phyloP scores from a whole-genome alignment of 208 protist genomes.

The Leptomonas seymouri region DNA sequence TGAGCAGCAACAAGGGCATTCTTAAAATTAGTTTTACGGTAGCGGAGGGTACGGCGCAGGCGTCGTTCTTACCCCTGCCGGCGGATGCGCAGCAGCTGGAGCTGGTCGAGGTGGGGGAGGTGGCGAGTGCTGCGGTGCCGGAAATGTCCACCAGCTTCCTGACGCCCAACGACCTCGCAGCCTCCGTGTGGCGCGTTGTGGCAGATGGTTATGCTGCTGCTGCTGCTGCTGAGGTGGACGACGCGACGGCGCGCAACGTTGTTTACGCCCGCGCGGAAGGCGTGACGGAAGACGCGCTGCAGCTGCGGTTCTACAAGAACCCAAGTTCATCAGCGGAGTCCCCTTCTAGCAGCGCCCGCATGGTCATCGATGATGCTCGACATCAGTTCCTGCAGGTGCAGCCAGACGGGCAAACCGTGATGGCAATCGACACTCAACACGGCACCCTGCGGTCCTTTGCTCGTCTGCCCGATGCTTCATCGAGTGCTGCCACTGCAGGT shows the following conservation, averaged over 20 bases:
- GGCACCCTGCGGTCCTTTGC: conserved; percentile 22
- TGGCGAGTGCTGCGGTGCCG: not conserved
- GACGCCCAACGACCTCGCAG: conserved; percentile 13
- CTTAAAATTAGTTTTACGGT: conserved; percentile 20
- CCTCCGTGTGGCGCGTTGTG: conserved; percentile 25
- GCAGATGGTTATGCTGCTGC: not conserved
- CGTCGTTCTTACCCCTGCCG: conserved; percentile 23
- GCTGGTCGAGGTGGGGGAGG: conserved; percentile 17
- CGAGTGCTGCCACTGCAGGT: not conserved
- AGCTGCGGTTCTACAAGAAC: conserved; percentile 30
- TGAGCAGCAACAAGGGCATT: not conserved
- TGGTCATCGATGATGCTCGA: conserved; percentile 38
- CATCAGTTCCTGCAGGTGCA: conserved; percentile 40
- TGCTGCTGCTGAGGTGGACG: conserved; percentile 4
- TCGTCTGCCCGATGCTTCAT: not conserved
- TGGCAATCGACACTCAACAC: conserved; percentile 25
- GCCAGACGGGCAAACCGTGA: conserved; percentile 12
- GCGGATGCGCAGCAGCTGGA: conserved; percentile 13
- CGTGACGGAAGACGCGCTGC: conserved; percentile 11
- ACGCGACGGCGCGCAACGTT: conserved; percentile 13
- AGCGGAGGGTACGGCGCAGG: conserved; percentile 10
- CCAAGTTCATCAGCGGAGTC: not conserved
- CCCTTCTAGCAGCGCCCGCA: not conserved
- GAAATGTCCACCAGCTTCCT: not conserved
- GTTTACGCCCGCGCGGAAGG: conserved; percentile 35